Evolutionary conservation across 352 stramenopile species (phyloP), one percentile per base, ranked within the genome.

Genomic region (Saprolegnia diclina): DNA sequence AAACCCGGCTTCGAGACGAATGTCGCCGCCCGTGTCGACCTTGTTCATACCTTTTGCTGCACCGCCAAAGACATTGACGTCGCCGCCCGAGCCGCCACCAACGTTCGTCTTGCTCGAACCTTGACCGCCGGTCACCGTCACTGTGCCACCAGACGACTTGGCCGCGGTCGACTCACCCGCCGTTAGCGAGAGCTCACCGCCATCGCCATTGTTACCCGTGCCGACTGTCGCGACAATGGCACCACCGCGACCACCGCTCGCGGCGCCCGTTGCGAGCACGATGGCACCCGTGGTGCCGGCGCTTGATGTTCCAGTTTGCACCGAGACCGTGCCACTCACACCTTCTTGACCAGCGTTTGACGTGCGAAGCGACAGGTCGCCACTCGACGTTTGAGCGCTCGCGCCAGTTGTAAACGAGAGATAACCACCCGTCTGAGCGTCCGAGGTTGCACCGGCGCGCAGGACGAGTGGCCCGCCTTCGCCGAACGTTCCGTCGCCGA

Each of bases 71-170:
- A 97, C 50, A 10, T 87, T 81, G 16, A 97, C 77, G n/a, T 82
- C 73, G 40, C 92, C 94, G n/a, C 92, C 91, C 67, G 88, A 80
- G 22, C 92, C 91, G 54, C 91, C 90, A 71, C 94, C 82, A 1
- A 75, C 84, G 62, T 83, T 91, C 70, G 80, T 78, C 44, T 66
- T 73, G 42, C 78, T 89, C 1, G 74, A 75, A 29, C 85, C 85
- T 80, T 92, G 82, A 24, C 85, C 85, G 26, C 79, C 85, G 59
- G 83, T 86, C 42, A 92, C 54, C 7, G 73, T 79, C 16, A 92
- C 76, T 24, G 73, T 73, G 40, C 85, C 85, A 40, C 80, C 85
- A 72, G 56, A 79, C 5, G 65, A 71, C 26, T 74, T 69, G 44
- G 67, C 64, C 55, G 75, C 74, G 40, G 74, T 80, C 44, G 81